Evolutionary conservation across 2,329 filamentous ascomycete genomes (phyloP), one percentile per base, ranked within the genome.

Genomic region (Colletotrichum sp.): DNA sequence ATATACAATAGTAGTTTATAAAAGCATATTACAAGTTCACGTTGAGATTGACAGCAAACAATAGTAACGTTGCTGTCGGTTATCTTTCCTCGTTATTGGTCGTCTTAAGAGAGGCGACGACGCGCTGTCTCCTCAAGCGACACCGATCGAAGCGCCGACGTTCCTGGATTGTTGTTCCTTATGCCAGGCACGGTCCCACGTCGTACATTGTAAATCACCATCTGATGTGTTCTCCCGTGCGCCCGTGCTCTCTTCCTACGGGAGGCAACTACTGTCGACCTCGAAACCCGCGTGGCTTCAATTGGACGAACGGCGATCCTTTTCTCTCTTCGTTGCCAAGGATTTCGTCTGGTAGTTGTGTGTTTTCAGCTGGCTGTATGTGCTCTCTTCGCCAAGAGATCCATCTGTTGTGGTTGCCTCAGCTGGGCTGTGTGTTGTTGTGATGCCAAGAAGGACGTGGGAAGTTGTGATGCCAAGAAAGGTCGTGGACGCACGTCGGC

Each of bases 171-270:
- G 43, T 52, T 52, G 43, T 8, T 52, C 43, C n/a, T 18, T 8
- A 30, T 24, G n/a, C 13, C 52, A 69, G 70, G 74, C 64, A 73
- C 71, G 48, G 74, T 74, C 58, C 34, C 48, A 74, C 48, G 48
- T 76, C 32, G 64, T 36, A 69, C 28, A 34, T 43, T 28, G 43
- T 13, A 21, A 73, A n/a, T 26, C 30, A n/a, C 58, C 58, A 60
- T 76, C 70, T 52, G 74, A 74, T 68, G 57, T 60, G 55, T 67
- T n/a, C 58, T 26, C 26, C 58, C 28, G 9, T 24, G n/a, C 26
- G 38, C 30, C n/a, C 15, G 30, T 61, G 55, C 55, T 52, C 26
- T 55, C 30, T n/a, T 57, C 24, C 9, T 13, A 15, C 34, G 52
- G 36, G 32, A 69, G 67, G 55, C 67, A 69, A 69, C 67, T 60